Base-by-base conservation (phyloP, 805 yeast genomes). In the Candida pseudoglaebosa region DNA sequence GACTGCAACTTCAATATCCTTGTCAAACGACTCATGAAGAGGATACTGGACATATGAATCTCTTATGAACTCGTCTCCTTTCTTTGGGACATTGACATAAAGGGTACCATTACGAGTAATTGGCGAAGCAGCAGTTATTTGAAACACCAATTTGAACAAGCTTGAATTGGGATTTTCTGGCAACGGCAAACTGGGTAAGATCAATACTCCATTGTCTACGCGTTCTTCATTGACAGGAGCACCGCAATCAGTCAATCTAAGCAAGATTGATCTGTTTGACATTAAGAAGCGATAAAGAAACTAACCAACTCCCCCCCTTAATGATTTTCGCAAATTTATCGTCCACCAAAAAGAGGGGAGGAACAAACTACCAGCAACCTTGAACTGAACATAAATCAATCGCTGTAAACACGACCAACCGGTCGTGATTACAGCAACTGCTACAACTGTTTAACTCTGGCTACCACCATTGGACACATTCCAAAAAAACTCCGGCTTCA, bases 71-170 rank as follows among this genome's bases (percentile, higher is more conserved):
- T 47, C 52, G 3, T 49, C 47, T 4, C 49, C 43, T 13, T 54
- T 50, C 2, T 70, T 66, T 1, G 95, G 95, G 10, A 80, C 74
- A 59, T 90, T 90, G 34, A 86, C 78, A 77, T 82, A 77, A 22
- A 91, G 67, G 5, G 69, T 63, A 4, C 93, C 96, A 22, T 79
- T 77, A 50, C 84, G 76, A 7, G 86, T 69, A 12, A 88, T 76
- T 12, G 76, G 73, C 5, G 91, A 74, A 8, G 95, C 86, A 2
- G 96, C 93, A 26, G 82, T 78, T 42, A 91, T 63, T 39, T 75
- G 73, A 43, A 91, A 67, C 32, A 80, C 70, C 36, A 91, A 65
- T 10, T 60, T 52, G 50, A 71, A 77, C 22, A 79, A 50, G 3
- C 68, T 65, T 36, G 73, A 73, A 2, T 62, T n/a, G n/a, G n/a